Evolutionary conservation across 441 rosid genomes (phyloP).

Genomic region (Manihot esculenta): DNA sequence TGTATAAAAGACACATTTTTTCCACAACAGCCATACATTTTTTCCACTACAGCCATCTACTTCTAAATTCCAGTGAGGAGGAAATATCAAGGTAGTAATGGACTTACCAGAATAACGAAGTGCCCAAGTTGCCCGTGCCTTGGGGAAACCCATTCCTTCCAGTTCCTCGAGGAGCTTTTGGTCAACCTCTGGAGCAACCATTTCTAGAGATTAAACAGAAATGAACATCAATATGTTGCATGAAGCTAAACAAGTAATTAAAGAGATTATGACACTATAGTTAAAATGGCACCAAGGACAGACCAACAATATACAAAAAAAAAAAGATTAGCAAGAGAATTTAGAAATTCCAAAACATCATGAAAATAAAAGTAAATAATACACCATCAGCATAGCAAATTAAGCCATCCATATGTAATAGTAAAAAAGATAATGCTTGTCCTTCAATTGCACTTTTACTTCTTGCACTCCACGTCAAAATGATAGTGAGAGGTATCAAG

Average conservation of each 20-base stretch:
- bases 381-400: background rate
- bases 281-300: background rate
- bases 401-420: background rate
- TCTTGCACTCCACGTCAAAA: background rate
- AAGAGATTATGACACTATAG: background rate
- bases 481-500: background rate
- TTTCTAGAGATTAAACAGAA: conserved; percentile 44
- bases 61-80: background rate
- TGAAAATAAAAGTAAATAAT: background rate
- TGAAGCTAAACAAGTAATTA: background rate
- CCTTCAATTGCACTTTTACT: background rate
- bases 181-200: conserved; percentile 90
- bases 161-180: conserved; percentile 78
- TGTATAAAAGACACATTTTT: too few relatives aligned
- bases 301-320: background rate
- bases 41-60: conserved; percentile 1
- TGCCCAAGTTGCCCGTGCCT: conserved; percentile 85
- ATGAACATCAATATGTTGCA: background rate
- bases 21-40: too few relatives aligned
- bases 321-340: background rate
- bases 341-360: background rate
- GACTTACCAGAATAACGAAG: conserved; percentile 81
- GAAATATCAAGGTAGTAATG: background rate
- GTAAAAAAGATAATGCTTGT: background rate
- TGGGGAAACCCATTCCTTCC: conserved; percentile 88